Conservation (phyloP, 176 grass and related monocot species). For the Coix lacrymajobi region DNA sequence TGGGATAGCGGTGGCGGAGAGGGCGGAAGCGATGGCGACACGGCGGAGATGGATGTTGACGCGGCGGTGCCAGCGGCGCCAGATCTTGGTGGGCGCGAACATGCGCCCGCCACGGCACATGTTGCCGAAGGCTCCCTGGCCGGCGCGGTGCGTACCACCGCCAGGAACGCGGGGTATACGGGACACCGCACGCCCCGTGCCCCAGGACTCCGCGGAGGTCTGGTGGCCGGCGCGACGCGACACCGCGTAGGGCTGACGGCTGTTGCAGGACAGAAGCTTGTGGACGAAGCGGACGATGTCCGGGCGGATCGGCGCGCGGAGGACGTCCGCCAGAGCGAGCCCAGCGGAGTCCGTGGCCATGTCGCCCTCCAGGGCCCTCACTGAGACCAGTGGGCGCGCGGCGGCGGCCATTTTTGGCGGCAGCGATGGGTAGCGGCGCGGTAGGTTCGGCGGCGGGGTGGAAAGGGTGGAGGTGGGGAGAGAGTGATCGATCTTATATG, state of each 20-base stretch:
- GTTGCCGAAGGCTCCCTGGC: slow-evolving; percentile 92
- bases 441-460: not conserved
- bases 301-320: slow-evolving; percentile 45
- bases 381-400: slow-evolving; percentile 54
- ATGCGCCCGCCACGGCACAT: slow-evolving; percentile 90
- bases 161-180: slow-evolving; percentile 82
- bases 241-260: slow-evolving; percentile 75
- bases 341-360: slow-evolving; percentile 47
- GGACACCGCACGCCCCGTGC: slow-evolving; percentile 72
- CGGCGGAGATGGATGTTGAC: slow-evolving; percentile 58
- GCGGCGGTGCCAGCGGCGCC: slow-evolving; percentile 68
- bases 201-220: slow-evolving; percentile 81
- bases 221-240: slow-evolving; percentile 74
- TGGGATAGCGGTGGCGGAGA: slow-evolving; percentile 69
- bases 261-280: slow-evolving; percentile 59
- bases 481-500: not conserved
- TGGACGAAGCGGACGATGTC: slow-evolving; percentile 48
- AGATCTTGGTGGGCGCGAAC: slow-evolving; percentile 80
- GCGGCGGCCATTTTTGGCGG: slow-evolving; percentile 45
- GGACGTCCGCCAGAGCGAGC: slow-evolving; percentile 39
- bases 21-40: slow-evolving; percentile 52
- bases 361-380: slow-evolving; percentile 47
- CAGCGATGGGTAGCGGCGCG: not conserved
- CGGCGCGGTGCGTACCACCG: slow-evolving; percentile 74
- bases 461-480: not conserved